Base-by-base conservation (phyloP, 495 filamentous ascomycete genomes). In the Chaetomium fimeti region DNA sequence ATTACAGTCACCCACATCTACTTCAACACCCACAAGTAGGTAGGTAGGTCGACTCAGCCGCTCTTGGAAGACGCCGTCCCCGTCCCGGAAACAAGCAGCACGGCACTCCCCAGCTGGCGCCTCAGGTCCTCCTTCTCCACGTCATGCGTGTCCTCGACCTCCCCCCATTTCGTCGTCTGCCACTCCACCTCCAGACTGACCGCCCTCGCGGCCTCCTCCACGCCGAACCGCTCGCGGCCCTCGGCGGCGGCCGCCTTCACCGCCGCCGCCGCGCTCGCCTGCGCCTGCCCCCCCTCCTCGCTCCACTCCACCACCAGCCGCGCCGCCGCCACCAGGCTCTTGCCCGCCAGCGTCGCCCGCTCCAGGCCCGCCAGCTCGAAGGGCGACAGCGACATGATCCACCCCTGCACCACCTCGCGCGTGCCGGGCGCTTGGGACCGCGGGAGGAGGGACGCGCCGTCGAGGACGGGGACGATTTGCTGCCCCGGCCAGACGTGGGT, bases 61-160 rank as follows among this genome's bases (percentile, higher is more conserved):
- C 58, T 48, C 58, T 43, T 43, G 0, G n/a, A 38, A 3, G 27
- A 27, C n/a, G 3, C 40, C 9, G 5, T 51, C 43, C 78, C 75
- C 18, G 65, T 75, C 6, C 90, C 89, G 57, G 83, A 85, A 29
- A 96, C 89, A 57, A 96, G 75, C 63, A 97, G 68, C 25, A 97
- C 81, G 43, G 91, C 88, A 75, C 90, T 93, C 22, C 93, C 94
- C 63, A 98, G 75, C 79, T 97, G 94, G 67, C 94, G 83, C 75
- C 83, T 84, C 68, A 98, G 48, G 78, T 98, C 94, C 77, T 96
- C 94, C 75, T 87, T 91, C 70, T 96, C 88, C 3, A 98, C 94
- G 85, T 98, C 94, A 77, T 98, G 95, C 47, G 92, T 96, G 78
- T 98, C 94, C 76, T 98, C 95, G 4, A 98, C 94, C 79, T 95